These are phyloP conservation scores for Xylaria sp. DNA, from an alignment of 2,329 filamentous ascomycete genomes.

Conservation along the genomic window DNA sequence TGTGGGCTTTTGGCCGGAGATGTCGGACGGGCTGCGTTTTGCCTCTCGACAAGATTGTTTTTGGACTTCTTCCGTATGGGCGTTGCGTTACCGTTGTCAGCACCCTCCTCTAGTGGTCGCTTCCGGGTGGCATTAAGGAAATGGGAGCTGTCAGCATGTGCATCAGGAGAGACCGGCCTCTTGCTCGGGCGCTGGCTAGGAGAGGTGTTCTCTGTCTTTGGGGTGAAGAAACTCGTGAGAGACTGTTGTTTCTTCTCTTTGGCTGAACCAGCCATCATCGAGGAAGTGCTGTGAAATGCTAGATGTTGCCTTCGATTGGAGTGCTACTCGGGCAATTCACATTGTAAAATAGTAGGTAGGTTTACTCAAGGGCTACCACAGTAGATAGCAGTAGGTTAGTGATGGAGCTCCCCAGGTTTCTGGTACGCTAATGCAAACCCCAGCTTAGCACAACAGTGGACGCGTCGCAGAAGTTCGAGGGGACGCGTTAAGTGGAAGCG, in stretches of 20 bases:
- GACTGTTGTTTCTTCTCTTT: constrained; percentile 78
- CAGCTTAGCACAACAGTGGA: constrained; percentile 9
- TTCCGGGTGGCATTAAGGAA: constrained; percentile 55
- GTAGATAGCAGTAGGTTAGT: background rate
- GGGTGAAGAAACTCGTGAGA: constrained; percentile 86
- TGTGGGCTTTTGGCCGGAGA: constrained; percentile 39
- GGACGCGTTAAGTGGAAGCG: constrained; percentile 34
- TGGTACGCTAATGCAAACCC: constrained; percentile 37
- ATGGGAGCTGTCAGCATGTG: constrained; percentile 42
- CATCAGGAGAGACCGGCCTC: constrained; percentile 44
- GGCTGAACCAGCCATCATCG: constrained; percentile 52
- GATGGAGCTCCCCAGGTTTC: constrained; percentile 29
- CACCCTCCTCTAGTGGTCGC: constrained; percentile 61
- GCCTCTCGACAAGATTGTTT: constrained; percentile 53
- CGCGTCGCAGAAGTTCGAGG: constrained; percentile 24
- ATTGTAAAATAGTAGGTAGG: constrained; percentile 12
- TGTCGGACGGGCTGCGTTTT: constrained; percentile 55
- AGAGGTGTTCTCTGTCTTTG: constrained; percentile 63
- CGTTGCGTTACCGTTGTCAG: constrained; percentile 56
- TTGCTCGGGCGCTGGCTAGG: constrained; percentile 34
- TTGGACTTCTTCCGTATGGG: constrained; percentile 60
- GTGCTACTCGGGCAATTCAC: constrained; percentile 19
- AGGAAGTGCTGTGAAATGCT: constrained; percentile 5
- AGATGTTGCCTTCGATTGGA: constrained; percentile 9
- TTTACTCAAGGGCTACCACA: background rate